Conservation (phyloP, 192 early-diverging fungal genomes). For the Radiomyces spectabilis region DNA sequence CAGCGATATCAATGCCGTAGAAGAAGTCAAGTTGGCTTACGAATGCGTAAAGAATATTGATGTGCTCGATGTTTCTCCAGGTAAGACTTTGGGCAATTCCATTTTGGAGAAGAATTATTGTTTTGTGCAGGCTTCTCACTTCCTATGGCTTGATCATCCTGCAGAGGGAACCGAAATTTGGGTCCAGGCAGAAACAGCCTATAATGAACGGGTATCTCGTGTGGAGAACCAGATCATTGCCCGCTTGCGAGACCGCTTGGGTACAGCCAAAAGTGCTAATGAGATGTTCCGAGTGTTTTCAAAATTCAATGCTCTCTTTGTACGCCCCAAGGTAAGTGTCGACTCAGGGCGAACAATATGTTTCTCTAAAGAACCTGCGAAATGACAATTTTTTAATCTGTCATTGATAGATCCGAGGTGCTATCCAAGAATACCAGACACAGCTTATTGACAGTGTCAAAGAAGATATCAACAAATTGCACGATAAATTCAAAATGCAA, state of each 20-base stretch:
- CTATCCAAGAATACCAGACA: conserved; percentile 98
- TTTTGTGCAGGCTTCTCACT: no score
- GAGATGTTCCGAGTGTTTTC: conserved; percentile 99
- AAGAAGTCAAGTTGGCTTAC: conserved; percentile 86
- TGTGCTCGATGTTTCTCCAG: conserved; percentile 85
- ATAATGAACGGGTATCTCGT: conserved; percentile 90
- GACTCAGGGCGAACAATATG: no score
- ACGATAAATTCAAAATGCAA: conserved; percentile 92
- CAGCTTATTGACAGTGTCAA: conserved; percentile 98
- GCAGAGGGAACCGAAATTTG: conserved; percentile 88
- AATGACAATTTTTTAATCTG: no score
- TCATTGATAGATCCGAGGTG: conserved; percentile 78
- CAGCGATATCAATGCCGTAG: conserved; percentile 71
- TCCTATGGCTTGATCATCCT: no score
- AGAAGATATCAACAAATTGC: conserved; percentile 92
- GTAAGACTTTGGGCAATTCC: conserved; percentile 20
- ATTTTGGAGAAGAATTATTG: no score
- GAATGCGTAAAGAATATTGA: conserved; percentile 91
- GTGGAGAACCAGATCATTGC: conserved; percentile 99
- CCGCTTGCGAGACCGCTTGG: conserved; percentile 86
- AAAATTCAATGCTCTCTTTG: conserved; percentile 99
- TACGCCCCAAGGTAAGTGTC: conserved; percentile 82
- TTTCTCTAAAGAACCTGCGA: no score
- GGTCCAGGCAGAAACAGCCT: conserved; percentile 81
- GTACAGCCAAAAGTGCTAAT: conserved; percentile 91